Evolutionary conservation across 2,329 filamentous ascomycete species (phyloP), one percentile per base, ranked within the genome.

Genomic region (Bipolaris victoriae): DNA sequence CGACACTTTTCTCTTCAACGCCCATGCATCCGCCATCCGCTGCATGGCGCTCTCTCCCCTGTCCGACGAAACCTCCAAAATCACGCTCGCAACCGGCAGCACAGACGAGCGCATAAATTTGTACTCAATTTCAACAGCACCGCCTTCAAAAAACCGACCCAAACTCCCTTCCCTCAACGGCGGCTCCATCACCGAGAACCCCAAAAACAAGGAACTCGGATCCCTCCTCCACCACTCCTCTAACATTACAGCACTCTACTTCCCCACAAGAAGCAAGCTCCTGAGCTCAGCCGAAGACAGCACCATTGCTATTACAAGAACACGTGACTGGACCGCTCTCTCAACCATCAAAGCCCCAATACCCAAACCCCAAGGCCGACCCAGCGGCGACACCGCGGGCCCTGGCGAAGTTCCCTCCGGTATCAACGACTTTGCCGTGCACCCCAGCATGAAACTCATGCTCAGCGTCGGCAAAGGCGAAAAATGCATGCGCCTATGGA

Each of bases 361-460:
- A 62, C 90, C 95, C 3, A 95, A 93, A 76, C 82, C 88, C 2
- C 81, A 86, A 60, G 92, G 92, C 29, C 84, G 93, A 62, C 93
- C 94, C 9, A 94, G 88, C 66, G 94, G 94, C 57, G 94, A 97
- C 76, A 98, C 94, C 16, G 92, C 92, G 7, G 88, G 90, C 2
- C 85, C 89, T 10, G 92, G 92, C 16, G 90, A 88, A 46, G 86
- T 90, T 24, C 93, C 93, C 0, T 86, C 88, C n/a, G 95, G 95
- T 16, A 87, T 98, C 65, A 98, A 97, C 75, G 91, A 93, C 75
- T 96, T 99, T 75, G 92, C 94, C 2, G 90, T 99, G 24, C 95
- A 99, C 75, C 94, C 95, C 0, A 96, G 91, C 75, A 91, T 96
- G 85, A 98, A 97, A 79, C 82, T 99, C 49, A 97, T 98, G 91